Conservation (phyloP, 306 rosid species). For the Trichosanthes cucumerina region DNA sequence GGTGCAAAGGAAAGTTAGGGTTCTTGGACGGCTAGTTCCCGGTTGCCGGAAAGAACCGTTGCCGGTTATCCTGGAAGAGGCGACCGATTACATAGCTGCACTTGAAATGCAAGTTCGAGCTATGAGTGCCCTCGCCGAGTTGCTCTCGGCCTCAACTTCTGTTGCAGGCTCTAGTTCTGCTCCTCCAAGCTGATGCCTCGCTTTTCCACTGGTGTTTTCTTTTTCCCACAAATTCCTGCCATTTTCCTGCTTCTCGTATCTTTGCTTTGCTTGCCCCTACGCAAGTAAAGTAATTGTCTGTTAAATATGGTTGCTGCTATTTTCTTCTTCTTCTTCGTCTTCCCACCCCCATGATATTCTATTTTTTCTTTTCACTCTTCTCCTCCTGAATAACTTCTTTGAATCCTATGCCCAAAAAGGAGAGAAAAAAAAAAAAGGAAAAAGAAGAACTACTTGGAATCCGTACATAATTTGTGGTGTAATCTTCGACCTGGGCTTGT, state of each 20-base stretch:
- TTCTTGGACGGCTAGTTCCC: constrained; percentile 82
- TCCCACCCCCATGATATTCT: not conserved
- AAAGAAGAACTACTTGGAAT: not conserved
- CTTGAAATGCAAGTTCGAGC: constrained; percentile 94
- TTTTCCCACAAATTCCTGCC: not conserved
- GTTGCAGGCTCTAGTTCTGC: constrained; percentile 23
- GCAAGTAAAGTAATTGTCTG: constrained; percentile 27
- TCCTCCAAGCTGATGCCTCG: constrained; percentile 37
- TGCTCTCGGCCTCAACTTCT: constrained; percentile 37
- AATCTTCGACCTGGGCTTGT: not conserved
- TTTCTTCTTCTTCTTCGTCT: not conserved
- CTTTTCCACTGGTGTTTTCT: constrained; percentile 17
- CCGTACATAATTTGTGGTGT: constrained; percentile 11
- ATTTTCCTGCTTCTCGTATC: not conserved
- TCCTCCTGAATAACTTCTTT: constrained; percentile 17
- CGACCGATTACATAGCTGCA: constrained; percentile 76
- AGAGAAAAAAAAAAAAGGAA: not conserved
- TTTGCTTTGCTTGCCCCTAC: not conserved
- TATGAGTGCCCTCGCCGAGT: constrained; percentile 64
- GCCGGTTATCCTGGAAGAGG: constrained; percentile 82
- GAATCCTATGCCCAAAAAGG: not conserved
- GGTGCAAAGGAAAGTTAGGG: constrained; percentile 57
- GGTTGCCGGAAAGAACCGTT: constrained; percentile 80
- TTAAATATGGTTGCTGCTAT: constrained; percentile 27
- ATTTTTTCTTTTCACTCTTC: not conserved